Evolutionary conservation across 176 grass and related monocot species (phyloP), one percentile per base, ranked within the genome.

Genomic region (Oryza nivara): DNA sequence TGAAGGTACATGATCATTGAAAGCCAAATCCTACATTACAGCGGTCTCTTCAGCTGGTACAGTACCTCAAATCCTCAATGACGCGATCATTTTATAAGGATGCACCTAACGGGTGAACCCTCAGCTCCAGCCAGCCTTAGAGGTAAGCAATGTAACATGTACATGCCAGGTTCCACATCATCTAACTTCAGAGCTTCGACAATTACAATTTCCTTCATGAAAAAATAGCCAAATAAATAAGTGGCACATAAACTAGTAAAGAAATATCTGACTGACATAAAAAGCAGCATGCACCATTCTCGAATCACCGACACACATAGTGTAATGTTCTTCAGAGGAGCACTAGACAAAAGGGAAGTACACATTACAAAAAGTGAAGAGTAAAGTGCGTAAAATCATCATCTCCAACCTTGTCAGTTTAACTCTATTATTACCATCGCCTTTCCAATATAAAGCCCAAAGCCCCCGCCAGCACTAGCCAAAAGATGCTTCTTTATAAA

Each of bases 181-280:
- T 86, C 89, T 67, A 88, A 79, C 48, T 92, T 88, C 32, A 88
- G 81, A 82, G 81, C 75, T 92, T 95, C 76, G 30, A 81, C 82
- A 56, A 75, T 28, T 60, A 84, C 81, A 61, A 77, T 90, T 68
- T 92, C 75, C 83, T 86, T 36, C 12, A 80, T 83, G 68, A 15
- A 6, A 79, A 77, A 36, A 72, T 35, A 87, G 6, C 19, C 48
- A 61, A 73, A 81, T 30, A 4, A 83, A 74, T 7, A 15, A 68
- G n/a, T 78, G 23, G 15, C 10, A 48, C 7, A 82, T 54, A 60
- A 49, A 67, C 13, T 30, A 3, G 78, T 44, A 68, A 68, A 60
- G 52, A 46, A 70, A 58, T 15, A 35, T 49, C 41, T 67, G 65
- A 76, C 11, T 45, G 11, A 60, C 34, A 67, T 17, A 11, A 43